A percentile compares a stretch with the other conserved stretches of the same genome.
Conservation (phyloP, 306 rosid species). For the Dryas octopetala region DNA sequence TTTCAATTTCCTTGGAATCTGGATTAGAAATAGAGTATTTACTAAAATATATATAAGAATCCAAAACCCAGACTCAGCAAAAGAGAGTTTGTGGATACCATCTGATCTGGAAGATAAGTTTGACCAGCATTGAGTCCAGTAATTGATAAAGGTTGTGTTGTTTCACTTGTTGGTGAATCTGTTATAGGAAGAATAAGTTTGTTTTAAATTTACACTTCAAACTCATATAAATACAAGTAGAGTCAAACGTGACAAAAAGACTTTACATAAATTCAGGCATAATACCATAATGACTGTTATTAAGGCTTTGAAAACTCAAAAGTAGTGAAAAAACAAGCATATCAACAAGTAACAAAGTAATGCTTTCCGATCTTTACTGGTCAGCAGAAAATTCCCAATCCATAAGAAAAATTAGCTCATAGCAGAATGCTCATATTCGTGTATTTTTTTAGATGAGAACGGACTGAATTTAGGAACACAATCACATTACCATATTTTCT, state of each 20-base stretch:
- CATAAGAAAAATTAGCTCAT: neutral
- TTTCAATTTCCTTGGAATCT: constrained; percentile 67
- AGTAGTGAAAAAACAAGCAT: neutral
- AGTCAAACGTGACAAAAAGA: neutral
- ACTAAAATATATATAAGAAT: constrained; percentile 6
- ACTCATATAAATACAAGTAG: neutral
- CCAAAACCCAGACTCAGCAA: constrained; percentile 18
- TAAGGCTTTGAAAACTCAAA: neutral
- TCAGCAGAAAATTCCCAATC: neutral
- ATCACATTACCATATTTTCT: neutral
- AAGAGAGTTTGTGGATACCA: constrained; percentile 41
- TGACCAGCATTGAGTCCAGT: constrained; percentile 35
- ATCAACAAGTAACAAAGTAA: constrained; percentile 13
- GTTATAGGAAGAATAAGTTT: constrained; percentile 31
- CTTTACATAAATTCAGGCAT: neutral
- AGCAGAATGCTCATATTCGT: neutral
- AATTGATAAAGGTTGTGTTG: constrained; percentile 28
- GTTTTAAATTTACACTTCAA: neutral
- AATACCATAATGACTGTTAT: constrained; percentile 3
- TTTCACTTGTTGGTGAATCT: constrained; percentile 47
- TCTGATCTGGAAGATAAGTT: constrained; percentile 48
- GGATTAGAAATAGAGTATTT: constrained; percentile 27
- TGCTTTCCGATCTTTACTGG: neutral
- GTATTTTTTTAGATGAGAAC: constrained; percentile 4
- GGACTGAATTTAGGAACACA: neutral